Evolutionary conservation across 2,329 filamentous ascomycete genomes (phyloP).

Genomic region (Nemania sp.): DNA sequence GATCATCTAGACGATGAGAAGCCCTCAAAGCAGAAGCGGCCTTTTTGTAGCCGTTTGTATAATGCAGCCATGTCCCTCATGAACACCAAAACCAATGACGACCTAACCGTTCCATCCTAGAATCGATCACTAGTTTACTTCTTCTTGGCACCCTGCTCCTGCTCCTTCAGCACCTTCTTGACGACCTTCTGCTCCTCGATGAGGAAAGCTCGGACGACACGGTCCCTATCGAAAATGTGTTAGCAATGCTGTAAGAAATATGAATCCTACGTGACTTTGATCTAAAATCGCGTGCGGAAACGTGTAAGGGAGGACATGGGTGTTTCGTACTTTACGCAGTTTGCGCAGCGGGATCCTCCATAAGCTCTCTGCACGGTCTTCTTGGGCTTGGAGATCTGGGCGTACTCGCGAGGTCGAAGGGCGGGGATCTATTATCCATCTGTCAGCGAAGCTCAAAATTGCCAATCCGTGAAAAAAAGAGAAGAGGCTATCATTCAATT

Average conservation of each 20-base stretch:
- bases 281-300: not conserved
- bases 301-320: not conserved
- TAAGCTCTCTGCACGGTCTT: slow-evolving; percentile 99
- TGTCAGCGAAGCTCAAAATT: slow-evolving; percentile 22
- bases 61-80: slow-evolving; percentile 51
- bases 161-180: slow-evolving; percentile 99
- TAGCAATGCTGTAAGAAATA: slow-evolving; percentile 14
- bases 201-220: slow-evolving; percentile 97
- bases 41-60: slow-evolving; percentile 48
- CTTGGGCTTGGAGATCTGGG: slow-evolving; percentile 96
- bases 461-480: not conserved
- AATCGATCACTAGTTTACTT: slow-evolving; percentile 66
- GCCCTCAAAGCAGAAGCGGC: slow-evolving; percentile 51
- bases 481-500: not conserved
- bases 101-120: slow-evolving; percentile 51
- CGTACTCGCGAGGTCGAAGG: slow-evolving; percentile 97
- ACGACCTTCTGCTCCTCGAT: slow-evolving; percentile 99
- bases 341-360: slow-evolving; percentile 97
- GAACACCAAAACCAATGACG: slow-evolving; percentile 54
- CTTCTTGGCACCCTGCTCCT: slow-evolving; percentile 79
- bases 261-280: not conserved
- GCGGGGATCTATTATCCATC: slow-evolving; percentile 79
- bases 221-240: slow-evolving; percentile 66
- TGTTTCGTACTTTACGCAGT: slow-evolving; percentile 79
- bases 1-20: slow-evolving; percentile 52